Conservation (phyloP, 2,329 filamentous ascomycete genomes). For the Teratosphaeriaceae sp. region DNA sequence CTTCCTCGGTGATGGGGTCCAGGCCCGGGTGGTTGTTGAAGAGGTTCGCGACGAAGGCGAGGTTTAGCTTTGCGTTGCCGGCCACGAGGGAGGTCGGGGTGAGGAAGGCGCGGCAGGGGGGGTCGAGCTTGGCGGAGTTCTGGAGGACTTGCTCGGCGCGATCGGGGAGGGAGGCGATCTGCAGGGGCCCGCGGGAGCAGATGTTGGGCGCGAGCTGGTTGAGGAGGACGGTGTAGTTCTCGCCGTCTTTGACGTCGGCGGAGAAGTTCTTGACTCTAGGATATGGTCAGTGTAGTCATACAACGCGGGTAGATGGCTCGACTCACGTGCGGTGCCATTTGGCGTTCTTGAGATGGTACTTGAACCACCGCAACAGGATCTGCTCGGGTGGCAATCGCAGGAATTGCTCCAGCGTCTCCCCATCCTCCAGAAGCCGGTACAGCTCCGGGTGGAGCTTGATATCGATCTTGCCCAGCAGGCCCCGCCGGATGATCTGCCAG, state of each 20-base stretch:
- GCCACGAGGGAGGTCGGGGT: conserved; percentile 89
- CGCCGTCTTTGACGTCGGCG: conserved; percentile 88
- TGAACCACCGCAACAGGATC: conserved; percentile 96
- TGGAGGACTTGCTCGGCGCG: conserved; percentile 91
- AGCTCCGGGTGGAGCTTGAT: conserved; percentile 98
- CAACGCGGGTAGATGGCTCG: not conserved
- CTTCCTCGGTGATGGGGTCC: conserved; percentile 96
- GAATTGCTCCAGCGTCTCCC: conserved; percentile 97
- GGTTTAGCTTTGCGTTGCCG: conserved; percentile 95
- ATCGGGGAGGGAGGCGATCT: conserved; percentile 77
- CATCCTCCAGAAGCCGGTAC: conserved; percentile 87
- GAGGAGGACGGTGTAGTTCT: conserved; percentile 93
- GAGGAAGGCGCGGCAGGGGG: conserved; percentile 83
- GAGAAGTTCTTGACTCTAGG: conserved; percentile 86
- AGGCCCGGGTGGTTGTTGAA: conserved; percentile 97
- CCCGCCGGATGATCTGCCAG: conserved; percentile 95
- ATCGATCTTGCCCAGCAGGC: conserved; percentile 94
- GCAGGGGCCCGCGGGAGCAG: conserved; percentile 76
- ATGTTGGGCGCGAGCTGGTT: conserved; percentile 85
- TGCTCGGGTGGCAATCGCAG: conserved; percentile 91
- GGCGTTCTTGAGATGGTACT: conserved; percentile 96
- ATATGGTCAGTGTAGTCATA: conserved; percentile 11
- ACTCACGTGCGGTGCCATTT: conserved; percentile 77
- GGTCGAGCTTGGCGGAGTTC: conserved; percentile 79
- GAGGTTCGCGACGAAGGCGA: conserved; percentile 94